Base-by-base conservation (phyloP, 2,329 filamentous ascomycete genomes). In the Colletotrichum spaethianum region DNA sequence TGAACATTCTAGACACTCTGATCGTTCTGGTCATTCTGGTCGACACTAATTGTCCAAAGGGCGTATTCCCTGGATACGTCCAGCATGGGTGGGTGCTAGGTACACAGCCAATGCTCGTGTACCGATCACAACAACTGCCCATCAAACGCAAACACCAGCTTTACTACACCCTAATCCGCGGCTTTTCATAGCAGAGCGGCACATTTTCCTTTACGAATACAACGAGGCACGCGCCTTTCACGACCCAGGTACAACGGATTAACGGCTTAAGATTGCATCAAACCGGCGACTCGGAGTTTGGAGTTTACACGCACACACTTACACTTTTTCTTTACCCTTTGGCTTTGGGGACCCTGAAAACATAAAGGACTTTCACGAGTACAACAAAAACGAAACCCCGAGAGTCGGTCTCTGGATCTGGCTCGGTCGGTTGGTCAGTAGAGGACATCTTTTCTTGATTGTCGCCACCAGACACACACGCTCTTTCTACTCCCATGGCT, bases 261-360 rank as follows among this genome's bases (percentile, higher is more conserved):
- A 69, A 74, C 59, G 73, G 61, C 70, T 65, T 63, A 73, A 73
- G 70, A 74, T 66, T 74, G 73, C 73, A 73, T 74, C 48, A 74
- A 48, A 69, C 53, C 50, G 73, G 73, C 70, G 70, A 73, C 63
- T 59, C 12, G 73, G 73, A 69, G 73, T 74, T 73, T 70, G 73
- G 70, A 73, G 65, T 74, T 74, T 20, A 57, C 33, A 65, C 38
- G 61, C 53, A 38, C 14, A 33, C n/a, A 16, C 46, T 14, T 20
- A 4, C 44, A 46, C 44, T 16, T 63, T 64, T 67, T 72, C 44
- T 63, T 53, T 48, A 52, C 40, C 59, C 44, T 72, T 71, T 55
- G 48, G 38, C 55, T 52, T 50, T 52, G 44, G 56, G 48, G 50
- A 62, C 61, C 61, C 48, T 33, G 16, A 71, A 62, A 71, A 60